Evolutionary conservation across 129 eudicot genomes (phyloP).

Genomic region (Calendula officinalis): DNA sequence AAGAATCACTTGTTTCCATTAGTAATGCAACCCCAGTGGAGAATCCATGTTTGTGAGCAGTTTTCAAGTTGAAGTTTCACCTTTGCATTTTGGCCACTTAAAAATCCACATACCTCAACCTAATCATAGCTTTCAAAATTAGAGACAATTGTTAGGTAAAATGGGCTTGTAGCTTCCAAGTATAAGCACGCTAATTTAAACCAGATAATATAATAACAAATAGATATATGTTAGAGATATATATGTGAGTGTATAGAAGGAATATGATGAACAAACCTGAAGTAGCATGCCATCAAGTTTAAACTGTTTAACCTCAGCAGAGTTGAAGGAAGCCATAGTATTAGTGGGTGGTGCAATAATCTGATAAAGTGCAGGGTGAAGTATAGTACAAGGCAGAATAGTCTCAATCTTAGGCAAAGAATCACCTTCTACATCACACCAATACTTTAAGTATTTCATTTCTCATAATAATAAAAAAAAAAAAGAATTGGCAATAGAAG

Average conservation of each 20-base stretch:
- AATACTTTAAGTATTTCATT: not conserved
- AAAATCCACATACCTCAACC: constrained; percentile 43
- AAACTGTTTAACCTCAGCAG: constrained; percentile 28
- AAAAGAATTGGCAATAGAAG: not conserved
- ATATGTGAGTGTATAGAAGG: constrained; percentile 5
- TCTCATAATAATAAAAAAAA: not conserved
- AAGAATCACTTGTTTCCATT: constrained; percentile 39
- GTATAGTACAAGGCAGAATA: constrained; percentile 35
- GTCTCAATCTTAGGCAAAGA: constrained; percentile 32
- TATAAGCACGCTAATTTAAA: not conserved
- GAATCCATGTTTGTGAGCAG: constrained; percentile 45
- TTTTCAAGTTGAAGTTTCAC: constrained; percentile 49
- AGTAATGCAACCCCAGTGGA: constrained; percentile 57
- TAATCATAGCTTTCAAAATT: constrained; percentile 19
- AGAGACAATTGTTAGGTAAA: constrained; percentile 13
- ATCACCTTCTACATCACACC: constrained; percentile 24
- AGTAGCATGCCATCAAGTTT: constrained; percentile 46
- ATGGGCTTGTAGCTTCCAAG: not conserved
- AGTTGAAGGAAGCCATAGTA: constrained; percentile 35
- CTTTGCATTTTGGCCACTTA: constrained; percentile 36
- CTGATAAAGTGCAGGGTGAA: constrained; percentile 33
- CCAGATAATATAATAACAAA: not conserved
- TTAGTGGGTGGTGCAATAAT: constrained; percentile 12
- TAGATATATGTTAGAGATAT: constrained; percentile 5
- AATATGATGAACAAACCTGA: constrained; percentile 36